Percentiles rank a stretch among this genome's conserved stretches.
Conservation (phyloP, 441 rosid genomes). For the Kokia cookei region DNA sequence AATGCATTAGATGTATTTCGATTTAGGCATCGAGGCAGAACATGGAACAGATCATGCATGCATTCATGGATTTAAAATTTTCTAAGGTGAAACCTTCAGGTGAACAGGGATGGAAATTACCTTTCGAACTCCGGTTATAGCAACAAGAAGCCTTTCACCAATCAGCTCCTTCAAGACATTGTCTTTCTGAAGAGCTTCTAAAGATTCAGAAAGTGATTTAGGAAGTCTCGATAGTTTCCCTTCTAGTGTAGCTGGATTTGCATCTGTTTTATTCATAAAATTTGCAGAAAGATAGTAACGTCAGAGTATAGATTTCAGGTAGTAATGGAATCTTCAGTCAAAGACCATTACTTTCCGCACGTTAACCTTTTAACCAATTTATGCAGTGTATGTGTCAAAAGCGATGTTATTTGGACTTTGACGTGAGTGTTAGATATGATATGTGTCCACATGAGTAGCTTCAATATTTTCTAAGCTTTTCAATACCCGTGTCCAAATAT, state of each 20-base stretch:
- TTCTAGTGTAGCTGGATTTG: conserved; percentile 52
- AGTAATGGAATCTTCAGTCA: background rate
- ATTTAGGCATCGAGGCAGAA: background rate
- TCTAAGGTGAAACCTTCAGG: background rate
- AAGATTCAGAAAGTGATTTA: conserved; percentile 54
- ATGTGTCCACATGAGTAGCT: too few species aligned
- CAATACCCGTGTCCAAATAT: too few species aligned
- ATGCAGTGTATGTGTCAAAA: background rate
- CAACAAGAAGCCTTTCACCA: conserved; percentile 69
- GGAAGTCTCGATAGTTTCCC: conserved; percentile 62
- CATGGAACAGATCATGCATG: background rate
- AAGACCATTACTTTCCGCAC: background rate
- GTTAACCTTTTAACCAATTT: background rate
- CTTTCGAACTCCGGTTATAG: conserved; percentile 83
- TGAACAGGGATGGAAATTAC: conserved; percentile 27
- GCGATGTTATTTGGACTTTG: too few species aligned
- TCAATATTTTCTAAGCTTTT: too few species aligned
- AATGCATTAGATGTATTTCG: background rate
- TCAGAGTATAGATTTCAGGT: background rate
- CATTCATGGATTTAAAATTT: background rate
- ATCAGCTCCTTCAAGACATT: conserved; percentile 46
- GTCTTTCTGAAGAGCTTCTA: conserved; percentile 65
- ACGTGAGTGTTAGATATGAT: too few species aligned
- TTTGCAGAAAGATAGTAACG: background rate
- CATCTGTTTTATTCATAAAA: conserved; percentile 35